Conservation (phyloP, 2,329 filamentous ascomycete genomes). For the Helicocarpus griseus region DNA sequence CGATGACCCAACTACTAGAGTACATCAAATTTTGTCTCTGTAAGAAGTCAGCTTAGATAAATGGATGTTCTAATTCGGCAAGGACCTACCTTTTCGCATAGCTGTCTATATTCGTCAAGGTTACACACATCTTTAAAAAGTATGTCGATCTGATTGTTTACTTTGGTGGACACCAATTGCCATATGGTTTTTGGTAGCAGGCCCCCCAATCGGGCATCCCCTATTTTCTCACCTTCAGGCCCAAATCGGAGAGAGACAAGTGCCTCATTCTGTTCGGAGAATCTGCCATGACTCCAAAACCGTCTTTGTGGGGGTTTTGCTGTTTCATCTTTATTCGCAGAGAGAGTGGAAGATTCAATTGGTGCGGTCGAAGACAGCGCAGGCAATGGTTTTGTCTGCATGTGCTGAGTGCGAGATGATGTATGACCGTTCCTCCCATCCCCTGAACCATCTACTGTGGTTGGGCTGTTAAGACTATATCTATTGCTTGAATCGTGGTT, state of each 20-base stretch:
- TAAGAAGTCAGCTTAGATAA: conserved; percentile 5
- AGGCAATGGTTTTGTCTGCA: not conserved
- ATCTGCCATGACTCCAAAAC: not conserved
- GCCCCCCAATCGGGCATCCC: conserved; percentile 22
- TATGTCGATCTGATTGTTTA: conserved; percentile 14
- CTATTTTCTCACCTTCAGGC: conserved; percentile 19
- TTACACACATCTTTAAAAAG: conserved; percentile 27
- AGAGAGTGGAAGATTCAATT: not conserved
- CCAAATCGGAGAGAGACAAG: conserved; percentile 23
- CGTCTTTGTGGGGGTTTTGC: not conserved
- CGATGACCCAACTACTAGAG: conserved; percentile 26
- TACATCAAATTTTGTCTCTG: conserved; percentile 10
- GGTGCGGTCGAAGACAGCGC: too few species aligned
- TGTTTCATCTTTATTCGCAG: not conserved
- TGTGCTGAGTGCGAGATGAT: not conserved
- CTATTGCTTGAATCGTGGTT: not conserved
- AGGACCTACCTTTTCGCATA: conserved; percentile 20
- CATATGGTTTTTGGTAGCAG: conserved; percentile 7
- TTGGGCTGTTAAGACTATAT: not conserved
- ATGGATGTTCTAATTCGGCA: not conserved
- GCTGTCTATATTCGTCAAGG: conserved; percentile 17
- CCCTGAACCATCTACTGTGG: not conserved
- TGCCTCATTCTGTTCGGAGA: conserved; percentile 19
- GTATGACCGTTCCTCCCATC: not conserved
- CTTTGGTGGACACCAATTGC: conserved; percentile 15